These are phyloP conservation scores for Nakazawaea wickerhamii DNA, from an alignment of 805 yeast species.

Conservation along the genomic window DNA sequence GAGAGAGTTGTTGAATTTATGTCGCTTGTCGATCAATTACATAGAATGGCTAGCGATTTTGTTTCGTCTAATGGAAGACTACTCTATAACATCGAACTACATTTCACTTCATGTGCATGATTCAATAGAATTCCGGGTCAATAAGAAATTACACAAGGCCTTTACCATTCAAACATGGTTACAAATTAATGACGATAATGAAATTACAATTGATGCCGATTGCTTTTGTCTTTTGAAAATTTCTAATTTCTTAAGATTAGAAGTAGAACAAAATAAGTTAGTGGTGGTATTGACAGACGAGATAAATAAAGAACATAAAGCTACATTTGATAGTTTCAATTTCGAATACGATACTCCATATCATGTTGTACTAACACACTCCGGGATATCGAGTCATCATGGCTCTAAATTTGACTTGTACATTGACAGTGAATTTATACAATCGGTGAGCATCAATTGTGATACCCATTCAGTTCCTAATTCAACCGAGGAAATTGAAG, in stretches of 20 bases:
- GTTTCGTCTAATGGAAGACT: slow-evolving; percentile 3
- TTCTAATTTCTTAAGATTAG: not conserved
- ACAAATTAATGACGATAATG: slow-evolving; percentile 21
- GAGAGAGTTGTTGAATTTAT: slow-evolving; percentile 3
- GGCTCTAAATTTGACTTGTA: slow-evolving; percentile 36
- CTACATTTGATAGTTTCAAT: slow-evolving; percentile 22
- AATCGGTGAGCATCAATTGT: slow-evolving; percentile 18
- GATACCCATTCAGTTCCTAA: slow-evolving; percentile 12
- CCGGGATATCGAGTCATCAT: slow-evolving; percentile 18
- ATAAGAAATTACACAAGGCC: not conserved
- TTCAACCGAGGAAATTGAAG: slow-evolving; percentile 1
- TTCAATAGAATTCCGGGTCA: not conserved
- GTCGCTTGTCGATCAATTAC: slow-evolving; percentile 1
- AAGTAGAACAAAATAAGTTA: slow-evolving; percentile 7
- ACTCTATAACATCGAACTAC: slow-evolving; percentile 6
- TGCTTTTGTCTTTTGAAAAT: slow-evolving; percentile 29
- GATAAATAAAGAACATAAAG: slow-evolving; percentile 7
- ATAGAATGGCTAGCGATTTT: slow-evolving; percentile 7
- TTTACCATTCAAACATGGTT: slow-evolving; percentile 38
- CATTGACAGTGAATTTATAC: slow-evolving; percentile 44
- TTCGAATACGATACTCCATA: slow-evolving; percentile 22
- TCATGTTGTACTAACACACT: slow-evolving; percentile 24
- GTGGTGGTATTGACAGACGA: slow-evolving; percentile 9
- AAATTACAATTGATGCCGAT: slow-evolving; percentile 16
- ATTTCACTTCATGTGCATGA: not conserved